Conservation (phyloP, 2,329 filamentous ascomycete species). For the Reticulascus tulasneorum region DNA sequence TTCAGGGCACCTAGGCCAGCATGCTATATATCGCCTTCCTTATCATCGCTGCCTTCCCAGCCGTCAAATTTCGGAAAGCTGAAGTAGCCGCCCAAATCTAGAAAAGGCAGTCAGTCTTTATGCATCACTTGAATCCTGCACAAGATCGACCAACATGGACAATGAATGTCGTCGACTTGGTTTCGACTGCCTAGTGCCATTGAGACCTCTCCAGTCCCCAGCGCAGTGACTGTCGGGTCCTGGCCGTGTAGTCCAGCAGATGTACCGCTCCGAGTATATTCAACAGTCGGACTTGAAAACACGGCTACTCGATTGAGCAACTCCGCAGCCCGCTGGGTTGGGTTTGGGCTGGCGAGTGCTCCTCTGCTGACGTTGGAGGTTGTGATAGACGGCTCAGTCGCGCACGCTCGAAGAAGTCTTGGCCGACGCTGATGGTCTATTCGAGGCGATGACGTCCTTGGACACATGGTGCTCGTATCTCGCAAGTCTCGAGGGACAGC, state of each 20-base stretch:
- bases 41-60: constrained; percentile 48
- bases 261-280: no score
- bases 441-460: constrained; percentile 37
- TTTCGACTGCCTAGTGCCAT: constrained; percentile 17
- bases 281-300: constrained; percentile 27
- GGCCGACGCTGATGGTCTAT: constrained; percentile 41
- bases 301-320: constrained; percentile 51
- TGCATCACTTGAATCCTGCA: neutral
- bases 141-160: constrained; percentile 8
- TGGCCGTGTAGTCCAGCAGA: no score
- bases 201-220: constrained; percentile 31
- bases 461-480: constrained; percentile 3
- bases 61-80: constrained; percentile 72
- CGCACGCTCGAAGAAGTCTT: constrained; percentile 49
- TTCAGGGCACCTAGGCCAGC: neutral
- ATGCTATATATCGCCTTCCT: constrained; percentile 25
- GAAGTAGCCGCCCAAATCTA: constrained; percentile 50
- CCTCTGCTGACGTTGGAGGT: constrained; percentile 50
- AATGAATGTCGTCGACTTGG: constrained; percentile 3
- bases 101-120: neutral
- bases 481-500: constrained; percentile 8
- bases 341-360: constrained; percentile 44
- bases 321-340: constrained; percentile 48
- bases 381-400: constrained; percentile 54
- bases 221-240: constrained; percentile 30